Conservation (phyloP, 192 early-diverging fungal species). For the Haplosporangium gracile region DNA sequence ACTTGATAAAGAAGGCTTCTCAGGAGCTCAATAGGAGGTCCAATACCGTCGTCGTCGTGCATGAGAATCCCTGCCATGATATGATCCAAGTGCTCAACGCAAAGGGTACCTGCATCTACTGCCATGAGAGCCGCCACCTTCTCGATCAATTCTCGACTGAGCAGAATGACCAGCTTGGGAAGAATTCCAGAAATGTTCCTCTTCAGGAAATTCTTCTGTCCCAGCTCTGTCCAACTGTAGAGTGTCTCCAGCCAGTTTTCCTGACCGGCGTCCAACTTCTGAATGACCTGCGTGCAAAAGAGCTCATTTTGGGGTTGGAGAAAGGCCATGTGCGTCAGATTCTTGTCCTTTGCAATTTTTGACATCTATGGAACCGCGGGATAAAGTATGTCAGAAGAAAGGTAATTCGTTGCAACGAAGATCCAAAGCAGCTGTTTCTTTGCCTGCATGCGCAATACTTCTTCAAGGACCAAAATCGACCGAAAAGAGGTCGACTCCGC, state of each 20-base stretch:
- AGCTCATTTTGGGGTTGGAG: constrained; percentile 27
- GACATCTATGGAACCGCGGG: constrained; percentile 13
- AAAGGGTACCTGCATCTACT: constrained; percentile 12
- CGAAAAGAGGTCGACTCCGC: neutral
- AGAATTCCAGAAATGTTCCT: constrained; percentile 21
- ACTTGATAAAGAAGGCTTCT: constrained; percentile 11
- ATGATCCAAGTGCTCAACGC: constrained; percentile 31
- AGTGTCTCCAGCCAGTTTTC: constrained; percentile 26
- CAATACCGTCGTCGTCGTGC: constrained; percentile 6
- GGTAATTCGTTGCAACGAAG: too few species aligned
- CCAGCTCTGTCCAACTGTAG: constrained; percentile 24
- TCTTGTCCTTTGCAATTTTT: constrained; percentile 25
- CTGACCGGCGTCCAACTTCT: constrained; percentile 19
- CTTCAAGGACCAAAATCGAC: constrained; percentile 1
- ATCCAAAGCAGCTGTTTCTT: neutral
- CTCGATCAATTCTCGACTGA: constrained; percentile 17
- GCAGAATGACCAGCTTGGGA: constrained; percentile 31
- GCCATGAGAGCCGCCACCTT: constrained; percentile 16
- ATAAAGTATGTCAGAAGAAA: neutral
- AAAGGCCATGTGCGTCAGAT: constrained; percentile 7
- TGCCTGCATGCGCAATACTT: constrained; percentile 6
- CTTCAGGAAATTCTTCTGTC: constrained; percentile 23
- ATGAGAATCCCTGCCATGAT: constrained; percentile 34
- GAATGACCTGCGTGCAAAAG: constrained; percentile 21
- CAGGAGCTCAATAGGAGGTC: constrained; percentile 21